Evolutionary conservation across 257 asterid genomes (phyloP).

Genomic region (Solanum tarijense): DNA sequence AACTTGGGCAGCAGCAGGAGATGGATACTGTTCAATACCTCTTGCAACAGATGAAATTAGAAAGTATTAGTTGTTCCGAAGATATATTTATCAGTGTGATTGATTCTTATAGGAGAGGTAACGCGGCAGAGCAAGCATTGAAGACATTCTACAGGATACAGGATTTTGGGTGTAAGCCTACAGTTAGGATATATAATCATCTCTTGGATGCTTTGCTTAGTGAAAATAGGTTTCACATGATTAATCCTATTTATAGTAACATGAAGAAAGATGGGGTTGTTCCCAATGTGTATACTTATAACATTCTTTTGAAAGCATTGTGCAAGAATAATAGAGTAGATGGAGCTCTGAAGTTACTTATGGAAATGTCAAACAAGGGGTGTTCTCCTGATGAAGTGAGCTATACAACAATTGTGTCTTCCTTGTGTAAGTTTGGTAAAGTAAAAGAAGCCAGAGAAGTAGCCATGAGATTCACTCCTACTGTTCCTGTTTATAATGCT

Average conservation of each 20-base stretch:
- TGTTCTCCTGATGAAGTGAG: conserved; percentile 81
- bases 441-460: conserved; percentile 55
- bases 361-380: conserved; percentile 72
- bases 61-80: conserved; percentile 52
- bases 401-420: conserved; percentile 65
- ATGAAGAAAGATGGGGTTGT: conserved; percentile 83
- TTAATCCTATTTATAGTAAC: conserved; percentile 60
- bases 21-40: conserved; percentile 78
- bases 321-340: conserved; percentile 63
- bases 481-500: conserved; percentile 60
- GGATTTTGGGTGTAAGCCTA: conserved; percentile 70
- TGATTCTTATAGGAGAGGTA: conserved; percentile 39
- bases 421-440: conserved; percentile 57
- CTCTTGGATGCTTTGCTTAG: conserved; percentile 72
- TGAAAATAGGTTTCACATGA: conserved; percentile 63
- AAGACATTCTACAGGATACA: conserved; percentile 64
- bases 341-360: conserved; percentile 72
- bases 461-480: conserved; percentile 28
- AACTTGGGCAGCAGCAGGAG: conserved; percentile 44
- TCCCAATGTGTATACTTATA: conserved; percentile 81
- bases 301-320: conserved; percentile 74
- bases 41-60: conserved; percentile 80
- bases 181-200: conserved; percentile 75
- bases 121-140: conserved; percentile 58
- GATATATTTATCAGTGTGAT: conserved; percentile 52